A percentile compares a stretch with the other conserved stretches of the same genome.
Evolutionary conservation across 805 yeast species (phyloP).

Genomic region (Ogataea pignaliae): DNA sequence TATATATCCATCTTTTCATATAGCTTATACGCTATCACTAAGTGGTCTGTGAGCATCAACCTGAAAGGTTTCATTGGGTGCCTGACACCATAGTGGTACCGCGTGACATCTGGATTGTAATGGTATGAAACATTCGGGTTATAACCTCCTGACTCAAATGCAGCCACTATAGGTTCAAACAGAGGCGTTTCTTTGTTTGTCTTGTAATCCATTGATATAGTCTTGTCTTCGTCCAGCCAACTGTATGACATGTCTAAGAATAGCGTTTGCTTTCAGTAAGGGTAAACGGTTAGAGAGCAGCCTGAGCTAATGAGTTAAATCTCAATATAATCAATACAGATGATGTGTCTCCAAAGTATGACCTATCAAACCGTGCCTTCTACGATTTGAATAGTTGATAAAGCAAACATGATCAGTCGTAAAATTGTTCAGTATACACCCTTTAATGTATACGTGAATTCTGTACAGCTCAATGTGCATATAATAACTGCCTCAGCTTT

Average conservation of each 20-base stretch:
- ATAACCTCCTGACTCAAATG: constrained; percentile 34
- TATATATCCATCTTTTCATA: constrained; percentile 89
- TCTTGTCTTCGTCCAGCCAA: constrained; percentile 25
- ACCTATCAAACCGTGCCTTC: no score
- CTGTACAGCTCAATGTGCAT: no score
- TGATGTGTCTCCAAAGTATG: no score
- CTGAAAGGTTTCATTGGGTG: constrained; percentile 99
- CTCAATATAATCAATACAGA: no score
- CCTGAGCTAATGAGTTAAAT: no score
- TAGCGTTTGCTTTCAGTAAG: no score
- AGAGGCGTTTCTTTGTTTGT: constrained; percentile 36
- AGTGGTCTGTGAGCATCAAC: constrained; percentile 87
- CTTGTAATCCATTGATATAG: constrained; percentile 22
- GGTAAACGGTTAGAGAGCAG: no score
- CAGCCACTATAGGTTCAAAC: constrained; percentile 39
- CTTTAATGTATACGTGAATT: no score
- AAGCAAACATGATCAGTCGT: no score
- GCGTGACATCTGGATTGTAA: constrained; percentile 73
- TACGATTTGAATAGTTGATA: no score
- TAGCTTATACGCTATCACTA: constrained; percentile 77
- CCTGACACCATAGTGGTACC: constrained; percentile 84
- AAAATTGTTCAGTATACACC: no score
- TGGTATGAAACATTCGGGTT: constrained; percentile 78
- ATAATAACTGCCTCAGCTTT: no score
- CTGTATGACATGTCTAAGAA: constrained; percentile 14